phyloP scores from a whole-genome alignment of 1,284 basidiomycete species.

The Inonotus hispidus region DNA sequence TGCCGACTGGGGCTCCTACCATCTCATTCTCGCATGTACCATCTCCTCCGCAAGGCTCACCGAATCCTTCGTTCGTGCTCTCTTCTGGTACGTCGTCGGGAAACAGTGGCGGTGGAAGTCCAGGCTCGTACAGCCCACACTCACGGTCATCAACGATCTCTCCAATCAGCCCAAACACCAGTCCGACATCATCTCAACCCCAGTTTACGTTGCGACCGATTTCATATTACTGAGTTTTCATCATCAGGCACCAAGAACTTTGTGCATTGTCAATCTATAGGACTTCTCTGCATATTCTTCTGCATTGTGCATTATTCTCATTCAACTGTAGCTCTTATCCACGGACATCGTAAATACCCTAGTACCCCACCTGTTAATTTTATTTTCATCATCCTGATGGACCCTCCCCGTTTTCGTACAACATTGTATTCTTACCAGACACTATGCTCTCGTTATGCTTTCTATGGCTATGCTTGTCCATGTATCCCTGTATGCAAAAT shows the following conservation, averaged over 20 bases:
- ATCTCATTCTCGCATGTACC: constrained; percentile 5
- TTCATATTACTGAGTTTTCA: neutral
- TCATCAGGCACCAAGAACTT: neutral
- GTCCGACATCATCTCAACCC: neutral
- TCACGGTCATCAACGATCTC: constrained; percentile 9
- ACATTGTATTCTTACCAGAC: neutral
- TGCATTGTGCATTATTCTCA: neutral
- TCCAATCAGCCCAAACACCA: constrained; percentile 1
- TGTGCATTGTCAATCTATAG: neutral
- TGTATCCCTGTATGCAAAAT: constrained; percentile 1
- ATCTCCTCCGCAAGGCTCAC: constrained; percentile 1
- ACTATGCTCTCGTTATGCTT: neutral
- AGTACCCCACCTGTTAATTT: neutral
- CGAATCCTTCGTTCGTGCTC: constrained; percentile 1
- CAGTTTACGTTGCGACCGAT: neutral
- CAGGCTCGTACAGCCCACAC: constrained; percentile 9
- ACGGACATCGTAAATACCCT: neutral
- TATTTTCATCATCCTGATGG: neutral
- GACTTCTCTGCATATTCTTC: neutral
- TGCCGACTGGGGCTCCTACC: neutral
- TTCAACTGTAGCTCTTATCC: neutral
- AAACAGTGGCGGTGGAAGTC: neutral
- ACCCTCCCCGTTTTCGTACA: neutral
- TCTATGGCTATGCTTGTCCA: neutral
- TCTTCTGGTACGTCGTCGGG: constrained; percentile 11